phyloP scores from a whole-genome alignment of 2,329 filamentous ascomycete genomes.

The Trichoderma guizhouense region DNA sequence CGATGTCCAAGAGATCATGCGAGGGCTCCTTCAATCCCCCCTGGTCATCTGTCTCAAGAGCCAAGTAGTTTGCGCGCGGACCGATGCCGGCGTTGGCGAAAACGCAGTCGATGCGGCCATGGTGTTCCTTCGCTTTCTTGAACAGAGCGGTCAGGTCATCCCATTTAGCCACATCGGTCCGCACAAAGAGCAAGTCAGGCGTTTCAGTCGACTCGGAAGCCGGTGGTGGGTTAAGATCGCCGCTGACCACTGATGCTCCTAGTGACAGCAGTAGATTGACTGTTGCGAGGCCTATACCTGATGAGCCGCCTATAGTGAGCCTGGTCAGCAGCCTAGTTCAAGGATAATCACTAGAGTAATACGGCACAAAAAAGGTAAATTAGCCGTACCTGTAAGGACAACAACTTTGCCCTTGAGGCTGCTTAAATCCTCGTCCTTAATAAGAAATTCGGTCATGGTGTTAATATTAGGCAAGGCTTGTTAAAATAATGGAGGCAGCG shows the following conservation, averaged over 20 bases:
- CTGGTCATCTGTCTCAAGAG: slow-evolving; percentile 11
- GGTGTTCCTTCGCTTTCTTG: not conserved
- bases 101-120: slow-evolving; percentile 8
- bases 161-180: slow-evolving; percentile 3
- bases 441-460: slow-evolving; percentile 5
- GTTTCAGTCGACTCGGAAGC: not conserved
- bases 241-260: slow-evolving; percentile 11
- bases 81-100: slow-evolving; percentile 12
- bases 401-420: slow-evolving; percentile 12
- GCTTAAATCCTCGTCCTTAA: slow-evolving; percentile 5
- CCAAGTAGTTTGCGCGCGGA: slow-evolving; percentile 10
- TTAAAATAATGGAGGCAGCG: not conserved
- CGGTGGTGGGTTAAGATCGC: not conserved
- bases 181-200: not conserved
- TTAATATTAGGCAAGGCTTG: not conserved
- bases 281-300: slow-evolving; percentile 9
- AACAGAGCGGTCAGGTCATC: slow-evolving; percentile 3
- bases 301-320: not conserved
- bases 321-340: not conserved
- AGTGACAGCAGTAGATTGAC: slow-evolving; percentile 6
- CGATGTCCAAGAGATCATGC: slow-evolving; percentile 5
- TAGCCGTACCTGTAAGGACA: slow-evolving; percentile 8
- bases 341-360: not conserved
- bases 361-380: not conserved
- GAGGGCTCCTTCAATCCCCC: not conserved